Evolutionary conservation across 768 basidiomycete genomes (phyloP).

Genomic region (Paxillus rubicundulus): DNA sequence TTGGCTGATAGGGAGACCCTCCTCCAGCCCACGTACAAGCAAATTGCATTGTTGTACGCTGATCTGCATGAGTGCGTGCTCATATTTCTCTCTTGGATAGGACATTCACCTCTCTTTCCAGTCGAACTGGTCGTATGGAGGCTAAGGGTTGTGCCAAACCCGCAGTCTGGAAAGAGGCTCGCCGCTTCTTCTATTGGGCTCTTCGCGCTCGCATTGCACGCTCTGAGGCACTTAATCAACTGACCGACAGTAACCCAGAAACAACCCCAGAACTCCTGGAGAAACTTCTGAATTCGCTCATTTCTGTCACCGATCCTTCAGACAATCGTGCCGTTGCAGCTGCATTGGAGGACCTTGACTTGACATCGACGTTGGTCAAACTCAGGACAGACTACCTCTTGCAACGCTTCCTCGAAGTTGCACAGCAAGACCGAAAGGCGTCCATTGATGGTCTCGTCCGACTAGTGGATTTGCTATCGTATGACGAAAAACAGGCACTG

Average conservation of each 20-base stretch:
- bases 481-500: slow-evolving; percentile 67
- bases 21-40: slow-evolving; percentile 88
- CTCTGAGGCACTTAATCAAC: slow-evolving; percentile 57
- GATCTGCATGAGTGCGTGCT: slow-evolving; percentile 89
- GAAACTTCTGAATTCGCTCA: slow-evolving; percentile 60
- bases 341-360: slow-evolving; percentile 68
- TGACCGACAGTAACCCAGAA: slow-evolving; percentile 72
- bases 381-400: slow-evolving; percentile 70
- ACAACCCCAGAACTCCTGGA: slow-evolving; percentile 65
- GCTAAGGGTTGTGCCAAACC: slow-evolving; percentile 93
- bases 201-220: slow-evolving; percentile 78
- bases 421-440: slow-evolving; percentile 74
- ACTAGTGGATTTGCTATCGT: slow-evolving; percentile 67
- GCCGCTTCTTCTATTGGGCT: slow-evolving; percentile 92
- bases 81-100: background rate
- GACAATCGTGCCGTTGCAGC: slow-evolving; percentile 59
- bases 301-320: slow-evolving; percentile 49
- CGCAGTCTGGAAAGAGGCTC: slow-evolving; percentile 83
- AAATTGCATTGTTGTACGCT: slow-evolving; percentile 89
- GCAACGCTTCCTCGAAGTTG: slow-evolving; percentile 61
- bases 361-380: slow-evolving; percentile 58
- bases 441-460: slow-evolving; percentile 71
- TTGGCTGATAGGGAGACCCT: slow-evolving; percentile 74
- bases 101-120: slow-evolving; percentile 31
- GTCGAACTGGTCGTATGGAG: slow-evolving; percentile 94